phyloP scores from a whole-genome alignment of 305 asterid genomes.

The Ilex paraguariensis region DNA sequence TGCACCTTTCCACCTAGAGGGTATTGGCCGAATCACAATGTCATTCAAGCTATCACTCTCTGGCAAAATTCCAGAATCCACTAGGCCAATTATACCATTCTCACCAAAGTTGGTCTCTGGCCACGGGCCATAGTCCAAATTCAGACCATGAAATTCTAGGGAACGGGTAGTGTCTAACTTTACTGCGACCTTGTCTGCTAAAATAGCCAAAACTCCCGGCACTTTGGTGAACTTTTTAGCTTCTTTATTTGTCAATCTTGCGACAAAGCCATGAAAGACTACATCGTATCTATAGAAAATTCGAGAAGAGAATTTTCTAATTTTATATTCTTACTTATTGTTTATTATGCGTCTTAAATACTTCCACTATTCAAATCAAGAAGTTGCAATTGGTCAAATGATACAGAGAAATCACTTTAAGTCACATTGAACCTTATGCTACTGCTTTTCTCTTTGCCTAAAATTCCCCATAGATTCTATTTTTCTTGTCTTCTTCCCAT shows the following conservation, averaged over 20 bases:
- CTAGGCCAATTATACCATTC: slow-evolving; percentile 6
- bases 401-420: too few relatives aligned
- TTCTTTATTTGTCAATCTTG: slow-evolving; percentile 14
- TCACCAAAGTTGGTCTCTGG: slow-evolving; percentile 1
- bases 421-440: too few relatives aligned
- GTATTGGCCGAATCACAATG: too few relatives aligned
- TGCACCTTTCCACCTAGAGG: too few relatives aligned
- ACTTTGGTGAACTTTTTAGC: slow-evolving; percentile 3
- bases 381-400: too few relatives aligned
- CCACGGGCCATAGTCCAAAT: slow-evolving; percentile 7
- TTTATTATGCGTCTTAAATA: too few relatives aligned
- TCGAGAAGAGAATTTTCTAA: neutral
- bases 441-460: too few relatives aligned
- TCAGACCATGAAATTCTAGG: slow-evolving; percentile 13
- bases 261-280: slow-evolving; percentile 10
- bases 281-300: slow-evolving; percentile 9
- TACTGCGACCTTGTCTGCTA: slow-evolving; percentile 3
- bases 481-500: too few relatives aligned
- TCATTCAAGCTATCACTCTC: slow-evolving; percentile 14
- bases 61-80: slow-evolving; percentile 28
- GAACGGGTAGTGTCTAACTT: slow-evolving; percentile 13
- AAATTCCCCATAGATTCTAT: too few relatives aligned
- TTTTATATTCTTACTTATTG: too few relatives aligned
- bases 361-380: too few relatives aligned
- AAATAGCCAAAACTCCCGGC: neutral